Percentiles rank a stretch among this genome's conserved stretches.
These are phyloP conservation scores for Aspergillus baeticus DNA, from an alignment of 495 filamentous ascomycete species.

Conservation along the genomic window DNA sequence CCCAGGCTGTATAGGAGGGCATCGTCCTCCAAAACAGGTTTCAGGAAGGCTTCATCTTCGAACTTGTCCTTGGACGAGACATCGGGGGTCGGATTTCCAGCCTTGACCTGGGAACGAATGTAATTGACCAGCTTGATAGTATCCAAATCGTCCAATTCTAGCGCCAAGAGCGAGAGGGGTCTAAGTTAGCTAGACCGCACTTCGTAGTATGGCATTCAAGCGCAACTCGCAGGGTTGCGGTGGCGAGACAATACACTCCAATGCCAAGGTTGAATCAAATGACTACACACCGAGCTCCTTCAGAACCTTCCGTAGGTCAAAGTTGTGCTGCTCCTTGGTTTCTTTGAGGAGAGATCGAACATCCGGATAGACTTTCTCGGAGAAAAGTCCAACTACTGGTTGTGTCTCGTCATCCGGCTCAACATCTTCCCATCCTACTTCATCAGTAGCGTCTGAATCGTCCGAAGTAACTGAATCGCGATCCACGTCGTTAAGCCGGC, in stretches of 20 bases:
- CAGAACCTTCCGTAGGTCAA: conserved; percentile 69
- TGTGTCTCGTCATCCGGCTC: conserved; percentile 66
- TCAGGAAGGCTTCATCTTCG: conserved; percentile 71
- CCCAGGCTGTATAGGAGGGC: conserved; percentile 81
- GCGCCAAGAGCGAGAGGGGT: conserved; percentile 5
- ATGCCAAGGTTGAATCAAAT: conserved; percentile 10
- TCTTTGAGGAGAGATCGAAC: conserved; percentile 67
- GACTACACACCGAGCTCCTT: conserved; percentile 58
- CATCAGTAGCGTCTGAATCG: conserved; percentile 52
- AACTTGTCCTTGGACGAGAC: conserved; percentile 59
- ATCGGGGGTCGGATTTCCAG: conserved; percentile 50
- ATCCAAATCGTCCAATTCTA: conserved; percentile 77
- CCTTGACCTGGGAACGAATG: conserved; percentile 56
- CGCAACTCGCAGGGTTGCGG: conserved; percentile 8
- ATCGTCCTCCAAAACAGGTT: conserved; percentile 88
- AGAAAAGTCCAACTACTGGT: conserved; percentile 67
- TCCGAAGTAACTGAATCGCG: conserved; percentile 35
- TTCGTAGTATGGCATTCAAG: conserved; percentile 1
- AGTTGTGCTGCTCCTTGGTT: conserved; percentile 66
- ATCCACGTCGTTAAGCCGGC: conserved; percentile 29
- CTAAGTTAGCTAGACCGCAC: conserved; percentile 21
- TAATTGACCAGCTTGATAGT: conserved; percentile 86
- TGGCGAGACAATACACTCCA: conserved; percentile 13
- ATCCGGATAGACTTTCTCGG: conserved; percentile 64
- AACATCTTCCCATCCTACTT: conserved; percentile 80